A percentile compares a stretch with the other conserved stretches of the same genome.
phyloP scores from a whole-genome alignment of 106 monocot species.

The Apostasia shenzhenica region DNA sequence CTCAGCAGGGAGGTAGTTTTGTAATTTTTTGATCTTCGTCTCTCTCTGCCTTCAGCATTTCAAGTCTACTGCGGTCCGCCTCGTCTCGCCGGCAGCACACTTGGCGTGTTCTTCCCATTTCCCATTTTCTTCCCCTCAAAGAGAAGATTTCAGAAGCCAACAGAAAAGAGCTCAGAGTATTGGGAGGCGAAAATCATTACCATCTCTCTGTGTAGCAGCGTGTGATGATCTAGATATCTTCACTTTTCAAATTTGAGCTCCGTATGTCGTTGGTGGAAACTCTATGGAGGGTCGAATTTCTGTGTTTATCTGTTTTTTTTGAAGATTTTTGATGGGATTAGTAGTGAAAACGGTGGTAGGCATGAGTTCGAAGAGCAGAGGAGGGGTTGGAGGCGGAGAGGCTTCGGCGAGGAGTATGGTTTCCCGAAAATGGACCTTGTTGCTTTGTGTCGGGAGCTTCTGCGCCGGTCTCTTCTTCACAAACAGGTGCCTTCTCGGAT shows the following conservation, averaged over 20 bases:
- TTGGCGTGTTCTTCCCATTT: background rate
- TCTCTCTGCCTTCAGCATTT: no score
- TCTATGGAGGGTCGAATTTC: background rate
- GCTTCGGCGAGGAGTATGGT: constrained; percentile 8
- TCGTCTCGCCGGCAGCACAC: constrained; percentile 4
- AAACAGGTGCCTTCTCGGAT: constrained; percentile 20
- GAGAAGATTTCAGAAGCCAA: constrained; percentile 8
- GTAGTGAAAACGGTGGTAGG: background rate
- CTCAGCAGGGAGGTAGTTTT: no score
- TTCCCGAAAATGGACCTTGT: constrained; percentile 25
- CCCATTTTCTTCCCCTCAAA: constrained; percentile 10
- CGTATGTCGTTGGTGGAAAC: constrained; percentile 1
- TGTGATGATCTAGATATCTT: background rate
- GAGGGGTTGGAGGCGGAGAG: constrained; percentile 14
- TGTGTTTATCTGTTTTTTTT: background rate
- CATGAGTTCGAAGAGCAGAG: constrained; percentile 29
- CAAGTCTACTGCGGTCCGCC: background rate
- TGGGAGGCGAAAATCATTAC: background rate
- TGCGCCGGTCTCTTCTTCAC: constrained; percentile 40
- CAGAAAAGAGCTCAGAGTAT: background rate
- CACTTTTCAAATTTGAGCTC: background rate
- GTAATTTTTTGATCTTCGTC: no score
- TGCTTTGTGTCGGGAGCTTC: constrained; percentile 45
- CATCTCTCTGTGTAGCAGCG: constrained; percentile 1
- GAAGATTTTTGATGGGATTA: background rate